phyloP scores from a whole-genome alignment of 2,329 filamentous ascomycete genomes.

The Xylariales sp. region DNA sequence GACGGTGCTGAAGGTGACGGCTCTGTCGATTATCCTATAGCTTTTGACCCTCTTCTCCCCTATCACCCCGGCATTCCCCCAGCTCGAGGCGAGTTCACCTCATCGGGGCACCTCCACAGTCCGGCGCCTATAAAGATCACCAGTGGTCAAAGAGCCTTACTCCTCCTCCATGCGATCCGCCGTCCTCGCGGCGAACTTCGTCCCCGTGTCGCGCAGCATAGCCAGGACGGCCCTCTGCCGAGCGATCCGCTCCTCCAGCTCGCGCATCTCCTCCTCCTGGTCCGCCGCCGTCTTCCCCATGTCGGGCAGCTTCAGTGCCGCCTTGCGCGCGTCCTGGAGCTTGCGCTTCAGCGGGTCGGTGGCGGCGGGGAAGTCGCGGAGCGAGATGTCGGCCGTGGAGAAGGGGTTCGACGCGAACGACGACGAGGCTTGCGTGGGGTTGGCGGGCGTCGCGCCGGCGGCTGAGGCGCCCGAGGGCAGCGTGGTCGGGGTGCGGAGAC shows the following conservation, averaged over 20 bases:
- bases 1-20: too few relatives aligned
- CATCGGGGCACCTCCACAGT: too few relatives aligned
- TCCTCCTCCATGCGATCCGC: conserved; percentile 39
- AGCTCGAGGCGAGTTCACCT: too few relatives aligned
- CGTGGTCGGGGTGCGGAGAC: conserved; percentile 54
- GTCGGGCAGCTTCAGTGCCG: conserved; percentile 64
- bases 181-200: conserved; percentile 30
- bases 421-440: conserved; percentile 16
- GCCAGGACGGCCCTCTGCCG: conserved; percentile 57
- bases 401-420: conserved; percentile 20
- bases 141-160: too few relatives aligned
- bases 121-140: too few relatives aligned
- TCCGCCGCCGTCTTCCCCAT: conserved; percentile 61
- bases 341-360: conserved; percentile 78
- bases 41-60: too few relatives aligned
- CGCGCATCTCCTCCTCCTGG: conserved; percentile 65
- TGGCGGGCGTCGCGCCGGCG: conserved; percentile 21
- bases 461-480: conserved; percentile 25
- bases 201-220: conserved; percentile 47
- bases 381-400: conserved; percentile 31
- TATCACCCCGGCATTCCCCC: too few relatives aligned
- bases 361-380: conserved; percentile 75
- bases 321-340: conserved; percentile 69
- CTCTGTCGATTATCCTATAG: too few relatives aligned
- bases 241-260: conserved; percentile 59